Base-by-base conservation (phyloP, 2,329 filamentous ascomycete genomes). In the Ophiocordyceps robertsii region DNA sequence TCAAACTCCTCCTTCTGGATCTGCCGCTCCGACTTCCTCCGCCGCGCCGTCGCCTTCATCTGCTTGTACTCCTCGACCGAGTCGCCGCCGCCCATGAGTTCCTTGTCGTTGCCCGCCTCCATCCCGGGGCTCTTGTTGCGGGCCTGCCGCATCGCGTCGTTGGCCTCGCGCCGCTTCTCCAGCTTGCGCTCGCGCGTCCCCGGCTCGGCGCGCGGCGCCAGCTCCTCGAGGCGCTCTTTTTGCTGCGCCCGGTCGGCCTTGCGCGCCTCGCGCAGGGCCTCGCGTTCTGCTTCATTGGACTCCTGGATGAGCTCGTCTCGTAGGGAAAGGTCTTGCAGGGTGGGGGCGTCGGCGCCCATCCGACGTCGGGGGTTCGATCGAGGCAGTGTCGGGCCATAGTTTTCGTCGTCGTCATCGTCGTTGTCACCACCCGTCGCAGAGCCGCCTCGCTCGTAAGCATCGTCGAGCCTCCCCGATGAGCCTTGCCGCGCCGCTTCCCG, bases 11-110 rank as follows among this genome's bases (percentile, higher is more conserved):
- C 89, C 53, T 84, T 73, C 45, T 86, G 65, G 14, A 92, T 65
- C 68, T 95, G 87, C 41, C 89, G 63, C 61, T 95, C 88, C 51
- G 80, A 86, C 71, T 90, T 93, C 63, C 81, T 81, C 51, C 75
- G 67, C 63, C 86, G 76, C 52, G 77, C 69, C 44, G 69, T 73
- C 50, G 75, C 73, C 60, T 82, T 77, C 57, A 75, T 66, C 53
- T 69, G 71, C 66, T 82, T 89, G 49, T 80, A 78, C 45, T 87
- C 82, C 1, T 72, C 74, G n/a, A 80, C 52, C 12, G 70, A 72
- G 39, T 73, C 73, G 37, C 73, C 80, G 1, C 73, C 80, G 4
- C 85, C 85, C 78, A 95, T 83, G 24, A 96, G 59, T 42, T 93
- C 84, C 14, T 68, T 67, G 12, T 94, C 89, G 0, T 73, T 72